Conservation (phyloP, 768 basidiomycete genomes). For the Russula compacta region DNA sequence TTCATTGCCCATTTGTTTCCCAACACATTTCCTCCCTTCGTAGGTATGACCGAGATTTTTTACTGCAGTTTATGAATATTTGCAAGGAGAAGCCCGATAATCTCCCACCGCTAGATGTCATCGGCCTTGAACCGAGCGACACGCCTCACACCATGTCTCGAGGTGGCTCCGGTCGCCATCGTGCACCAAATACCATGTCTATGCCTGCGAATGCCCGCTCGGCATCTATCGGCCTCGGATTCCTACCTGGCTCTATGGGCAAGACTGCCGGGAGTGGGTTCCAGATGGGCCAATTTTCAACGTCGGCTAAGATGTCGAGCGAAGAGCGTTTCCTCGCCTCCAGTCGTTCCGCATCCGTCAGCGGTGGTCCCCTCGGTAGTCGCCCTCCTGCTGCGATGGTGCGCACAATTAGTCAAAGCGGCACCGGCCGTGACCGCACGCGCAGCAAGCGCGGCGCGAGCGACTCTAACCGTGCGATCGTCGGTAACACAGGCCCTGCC, state of each 20-base stretch:
- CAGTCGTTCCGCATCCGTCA: conserved; percentile 48
- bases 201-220: conserved; percentile 35
- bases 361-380: conserved; percentile 46
- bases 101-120: conserved; percentile 80
- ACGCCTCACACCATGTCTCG: conserved; percentile 42
- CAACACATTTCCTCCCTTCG: neutral
- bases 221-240: conserved; percentile 42
- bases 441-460: conserved; percentile 82
- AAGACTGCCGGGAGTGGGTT: conserved; percentile 30
- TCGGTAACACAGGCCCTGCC: conserved; percentile 25
- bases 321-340: conserved; percentile 54
- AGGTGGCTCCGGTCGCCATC: conserved; percentile 56
- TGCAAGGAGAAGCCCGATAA: conserved; percentile 94
- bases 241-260: conserved; percentile 27
- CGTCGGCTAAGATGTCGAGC: conserved; percentile 52
- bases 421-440: conserved; percentile 49
- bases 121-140: conserved; percentile 78
- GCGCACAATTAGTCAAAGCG: conserved; percentile 47
- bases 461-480: conserved; percentile 47
- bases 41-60: conserved; percentile 96
- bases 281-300: conserved; percentile 63
- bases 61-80: conserved; percentile 89
- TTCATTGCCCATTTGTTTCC: neutral
- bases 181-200: conserved; percentile 37
- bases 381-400: conserved; percentile 46